These are phyloP conservation scores for Alloteropsis angusta DNA, from an alignment of 202 grass and related monocot genomes.

Conservation along the genomic window DNA sequence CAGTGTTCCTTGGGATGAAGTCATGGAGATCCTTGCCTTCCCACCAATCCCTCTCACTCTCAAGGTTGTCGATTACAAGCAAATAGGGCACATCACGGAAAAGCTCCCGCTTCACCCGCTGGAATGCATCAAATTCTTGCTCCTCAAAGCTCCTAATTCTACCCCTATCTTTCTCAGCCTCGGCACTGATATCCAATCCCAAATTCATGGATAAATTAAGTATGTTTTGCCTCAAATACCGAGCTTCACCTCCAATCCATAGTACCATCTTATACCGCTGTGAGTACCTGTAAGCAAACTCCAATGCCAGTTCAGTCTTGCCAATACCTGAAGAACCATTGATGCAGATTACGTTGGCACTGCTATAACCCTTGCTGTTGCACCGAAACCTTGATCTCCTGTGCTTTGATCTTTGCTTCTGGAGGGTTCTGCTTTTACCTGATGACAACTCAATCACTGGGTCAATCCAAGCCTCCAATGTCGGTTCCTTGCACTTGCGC, in stretches of 20 bases:
- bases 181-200: constrained; percentile 73
- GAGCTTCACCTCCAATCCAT: constrained; percentile 86
- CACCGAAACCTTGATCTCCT: constrained; percentile 65
- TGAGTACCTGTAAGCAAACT: constrained; percentile 81
- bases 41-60: constrained; percentile 96
- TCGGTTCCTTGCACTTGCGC: constrained; percentile 94
- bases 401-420: constrained; percentile 74
- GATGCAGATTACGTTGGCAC: constrained; percentile 57
- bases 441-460: constrained; percentile 65
- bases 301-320: constrained; percentile 84
- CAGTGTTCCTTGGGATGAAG: constrained; percentile 90
- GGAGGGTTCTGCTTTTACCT: constrained; percentile 56
- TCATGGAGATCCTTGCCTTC: constrained; percentile 97
- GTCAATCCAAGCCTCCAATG: constrained; percentile 92
- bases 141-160: constrained; percentile 91
- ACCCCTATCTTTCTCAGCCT: constrained; percentile 89
- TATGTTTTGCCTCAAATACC: constrained; percentile 82
- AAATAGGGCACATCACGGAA: constrained; percentile 91
- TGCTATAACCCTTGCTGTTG: constrained; percentile 40
- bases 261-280: constrained; percentile 94
- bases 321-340: constrained; percentile 75
- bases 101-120: constrained; percentile 82
- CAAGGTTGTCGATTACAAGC: constrained; percentile 93
- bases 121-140: constrained; percentile 89
- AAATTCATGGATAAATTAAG: constrained; percentile 78